Evolutionary conservation across 2,329 filamentous ascomycete species (phyloP).

Genomic region (Xylariaceae sp.): DNA sequence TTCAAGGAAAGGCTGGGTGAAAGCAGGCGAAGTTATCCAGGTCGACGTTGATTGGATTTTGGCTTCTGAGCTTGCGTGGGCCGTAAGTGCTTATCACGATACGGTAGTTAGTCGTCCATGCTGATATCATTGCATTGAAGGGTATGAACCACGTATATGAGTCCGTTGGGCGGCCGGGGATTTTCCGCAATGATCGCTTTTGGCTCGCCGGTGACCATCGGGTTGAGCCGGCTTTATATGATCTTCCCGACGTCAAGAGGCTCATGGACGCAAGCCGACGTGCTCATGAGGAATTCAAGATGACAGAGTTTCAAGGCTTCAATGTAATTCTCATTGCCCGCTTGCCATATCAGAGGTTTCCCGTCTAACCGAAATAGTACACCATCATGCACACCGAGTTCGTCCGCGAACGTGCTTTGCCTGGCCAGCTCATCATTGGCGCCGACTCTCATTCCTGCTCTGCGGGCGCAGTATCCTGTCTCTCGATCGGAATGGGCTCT

Average conservation of each 20-base stretch:
- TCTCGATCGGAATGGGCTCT: slow-evolving; percentile 54
- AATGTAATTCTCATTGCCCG: slow-evolving; percentile 15
- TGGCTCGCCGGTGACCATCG: slow-evolving; percentile 58
- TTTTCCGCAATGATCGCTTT: slow-evolving; percentile 57
- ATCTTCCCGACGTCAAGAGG: slow-evolving; percentile 44
- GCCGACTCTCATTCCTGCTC: slow-evolving; percentile 56
- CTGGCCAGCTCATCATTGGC: slow-evolving; percentile 51
- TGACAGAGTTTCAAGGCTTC: slow-evolving; percentile 46
- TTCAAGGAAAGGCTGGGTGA: slow-evolving; percentile 42
- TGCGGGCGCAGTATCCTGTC: slow-evolving; percentile 48
- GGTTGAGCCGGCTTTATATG: slow-evolving; percentile 52
- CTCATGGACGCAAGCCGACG: slow-evolving; percentile 46
- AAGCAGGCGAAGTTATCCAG: slow-evolving; percentile 49
- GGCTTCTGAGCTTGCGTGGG: slow-evolving; percentile 52
- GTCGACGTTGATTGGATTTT: slow-evolving; percentile 55
- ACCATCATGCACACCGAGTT: slow-evolving; percentile 58
- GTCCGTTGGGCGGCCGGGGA: slow-evolving; percentile 47
- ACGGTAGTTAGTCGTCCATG: not conserved
- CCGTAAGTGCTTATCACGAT: slow-evolving; percentile 11
- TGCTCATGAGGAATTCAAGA: slow-evolving; percentile 49
- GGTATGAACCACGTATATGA: slow-evolving; percentile 52
- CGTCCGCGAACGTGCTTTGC: slow-evolving; percentile 50
- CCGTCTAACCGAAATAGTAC: slow-evolving; percentile 19
- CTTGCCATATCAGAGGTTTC: no score
- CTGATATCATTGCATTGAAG: not conserved